A percentile compares a stretch with the other conserved stretches of the same genome.
Conservation (phyloP, 2,329 filamentous ascomycete species). For the Calonectria henricotiae region DNA sequence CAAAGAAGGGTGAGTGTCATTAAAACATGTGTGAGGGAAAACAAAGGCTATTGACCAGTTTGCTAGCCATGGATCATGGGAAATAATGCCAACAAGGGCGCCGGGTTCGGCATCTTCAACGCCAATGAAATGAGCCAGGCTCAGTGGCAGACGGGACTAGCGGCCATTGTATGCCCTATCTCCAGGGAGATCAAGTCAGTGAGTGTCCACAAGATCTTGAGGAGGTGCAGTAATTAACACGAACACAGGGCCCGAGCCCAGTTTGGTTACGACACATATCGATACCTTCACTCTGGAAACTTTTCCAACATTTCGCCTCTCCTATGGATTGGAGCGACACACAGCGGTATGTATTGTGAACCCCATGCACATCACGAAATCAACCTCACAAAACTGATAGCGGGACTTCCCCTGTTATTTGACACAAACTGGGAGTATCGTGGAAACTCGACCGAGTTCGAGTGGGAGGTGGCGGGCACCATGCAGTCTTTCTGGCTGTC, state of each 20-base stretch:
- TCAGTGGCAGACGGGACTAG: conserved; percentile 33
- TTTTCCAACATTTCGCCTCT: conserved; percentile 60
- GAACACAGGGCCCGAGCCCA: conserved; percentile 33
- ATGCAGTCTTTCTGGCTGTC: conserved; percentile 54
- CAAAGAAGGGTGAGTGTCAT: conserved; percentile 32
- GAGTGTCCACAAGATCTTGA: accelerated
- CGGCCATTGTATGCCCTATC: conserved; percentile 38
- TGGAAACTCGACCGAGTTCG: conserved; percentile 53
- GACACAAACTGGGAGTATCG: conserved; percentile 53
- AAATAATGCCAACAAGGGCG: conserved; percentile 41
- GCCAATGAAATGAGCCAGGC: conserved; percentile 30
- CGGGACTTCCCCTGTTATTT: conserved; percentile 54
- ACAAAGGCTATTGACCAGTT: background rate
- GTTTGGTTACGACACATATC: conserved; percentile 54
- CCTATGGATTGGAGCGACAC: conserved; percentile 58
- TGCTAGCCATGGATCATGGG: conserved; percentile 41
- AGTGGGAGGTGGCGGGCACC: conserved; percentile 50
- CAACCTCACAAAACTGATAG: conserved; percentile 28
- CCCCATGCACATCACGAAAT: background rate
- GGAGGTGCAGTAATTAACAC: background rate
- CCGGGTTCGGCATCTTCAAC: conserved; percentile 38
- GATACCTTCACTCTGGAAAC: conserved; percentile 62
- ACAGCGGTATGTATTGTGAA: conserved; percentile 45
- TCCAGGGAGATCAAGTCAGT: conserved; percentile 39
- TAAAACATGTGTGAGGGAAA: background rate